phyloP scores from a whole-genome alignment of 2,329 filamentous ascomycete species.

The Stachybotrys chartarum region DNA sequence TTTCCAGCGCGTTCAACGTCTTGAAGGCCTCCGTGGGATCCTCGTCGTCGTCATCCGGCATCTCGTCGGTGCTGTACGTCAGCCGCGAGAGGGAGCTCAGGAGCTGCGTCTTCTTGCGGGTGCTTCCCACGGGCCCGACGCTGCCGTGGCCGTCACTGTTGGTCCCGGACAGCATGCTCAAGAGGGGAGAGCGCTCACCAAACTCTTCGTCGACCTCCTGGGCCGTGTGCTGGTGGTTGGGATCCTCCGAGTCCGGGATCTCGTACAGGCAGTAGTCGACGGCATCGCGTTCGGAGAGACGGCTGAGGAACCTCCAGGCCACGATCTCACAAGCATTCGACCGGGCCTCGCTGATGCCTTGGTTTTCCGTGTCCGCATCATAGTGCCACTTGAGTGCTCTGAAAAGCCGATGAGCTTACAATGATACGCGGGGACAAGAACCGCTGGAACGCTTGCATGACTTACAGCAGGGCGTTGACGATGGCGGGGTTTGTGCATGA shows the following conservation, averaged over 20 bases:
- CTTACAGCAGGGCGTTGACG: constrained; percentile 67
- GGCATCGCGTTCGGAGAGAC: constrained; percentile 63
- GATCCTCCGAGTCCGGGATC: constrained; percentile 42
- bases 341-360: constrained; percentile 59
- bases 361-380: constrained; percentile 53
- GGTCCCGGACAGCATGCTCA: constrained; percentile 23
- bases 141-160: constrained; percentile 10
- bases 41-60: constrained; percentile 34
- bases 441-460: constrained; percentile 11
- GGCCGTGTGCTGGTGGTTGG: constrained; percentile 8
- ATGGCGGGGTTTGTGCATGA: constrained; percentile 62
- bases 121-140: constrained; percentile 27
- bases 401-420: constrained; percentile 1
- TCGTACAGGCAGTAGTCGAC: constrained; percentile 71
- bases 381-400: constrained; percentile 74
- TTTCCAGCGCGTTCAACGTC: constrained; percentile 78
- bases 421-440: not conserved
- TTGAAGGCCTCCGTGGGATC: constrained; percentile 67
- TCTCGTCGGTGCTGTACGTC: constrained; percentile 30
- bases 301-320: constrained; percentile 69
- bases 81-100: constrained; percentile 49
- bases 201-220: constrained; percentile 29
- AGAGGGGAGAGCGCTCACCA: constrained; percentile 40
- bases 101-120: constrained; percentile 38
- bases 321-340: constrained; percentile 74